Percentiles rank a stretch among this genome's conserved stretches.
These are phyloP conservation scores for Wickerhamiella domercqiae DNA, from an alignment of 805 yeast species.

Conservation along the genomic window DNA sequence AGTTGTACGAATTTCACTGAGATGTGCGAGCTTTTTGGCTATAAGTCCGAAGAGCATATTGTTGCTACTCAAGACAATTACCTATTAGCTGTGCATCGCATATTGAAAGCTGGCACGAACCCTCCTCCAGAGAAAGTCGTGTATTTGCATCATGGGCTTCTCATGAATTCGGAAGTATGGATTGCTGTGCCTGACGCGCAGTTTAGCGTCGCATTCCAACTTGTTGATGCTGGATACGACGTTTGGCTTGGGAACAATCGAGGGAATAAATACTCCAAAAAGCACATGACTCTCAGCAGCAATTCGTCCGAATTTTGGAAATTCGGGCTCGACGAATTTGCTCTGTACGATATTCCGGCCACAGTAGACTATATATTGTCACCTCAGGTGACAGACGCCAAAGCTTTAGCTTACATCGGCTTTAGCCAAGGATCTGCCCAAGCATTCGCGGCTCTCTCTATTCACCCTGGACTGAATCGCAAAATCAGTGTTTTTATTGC, in stretches of 20 bases:
- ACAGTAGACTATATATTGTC: conserved; percentile 55
- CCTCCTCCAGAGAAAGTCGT: conserved; percentile 33
- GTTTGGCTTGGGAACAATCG: conserved; percentile 91
- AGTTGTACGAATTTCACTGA: conserved; percentile 32
- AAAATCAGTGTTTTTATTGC: conserved; percentile 51
- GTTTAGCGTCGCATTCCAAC: conserved; percentile 54
- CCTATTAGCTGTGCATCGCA: conserved; percentile 57
- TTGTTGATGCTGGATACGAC: conserved; percentile 77
- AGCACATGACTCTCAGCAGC: conserved; percentile 40
- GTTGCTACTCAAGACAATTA: conserved; percentile 68
- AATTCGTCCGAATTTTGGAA: conserved; percentile 57
- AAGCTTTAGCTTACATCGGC: conserved; percentile 55
- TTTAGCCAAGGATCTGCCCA: conserved; percentile 93
- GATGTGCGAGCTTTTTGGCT: conserved; percentile 55
- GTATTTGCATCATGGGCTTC: conserved; percentile 80
- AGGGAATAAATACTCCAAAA: conserved; percentile 83
- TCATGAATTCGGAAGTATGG: conserved; percentile 84
- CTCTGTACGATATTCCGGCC: conserved; percentile 77
- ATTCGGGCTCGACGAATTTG: conserved; percentile 82
- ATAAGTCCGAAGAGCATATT: conserved; percentile 57
- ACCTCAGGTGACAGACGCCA: conserved; percentile 28
- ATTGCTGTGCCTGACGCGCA: conserved; percentile 33
- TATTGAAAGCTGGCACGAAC: too few species aligned
- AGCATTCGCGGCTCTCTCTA: conserved; percentile 66
- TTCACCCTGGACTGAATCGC: conserved; percentile 44